These are phyloP conservation scores for Venturia pyrina DNA, from an alignment of 2,329 filamentous ascomycete genomes.

Conservation along the genomic window DNA sequence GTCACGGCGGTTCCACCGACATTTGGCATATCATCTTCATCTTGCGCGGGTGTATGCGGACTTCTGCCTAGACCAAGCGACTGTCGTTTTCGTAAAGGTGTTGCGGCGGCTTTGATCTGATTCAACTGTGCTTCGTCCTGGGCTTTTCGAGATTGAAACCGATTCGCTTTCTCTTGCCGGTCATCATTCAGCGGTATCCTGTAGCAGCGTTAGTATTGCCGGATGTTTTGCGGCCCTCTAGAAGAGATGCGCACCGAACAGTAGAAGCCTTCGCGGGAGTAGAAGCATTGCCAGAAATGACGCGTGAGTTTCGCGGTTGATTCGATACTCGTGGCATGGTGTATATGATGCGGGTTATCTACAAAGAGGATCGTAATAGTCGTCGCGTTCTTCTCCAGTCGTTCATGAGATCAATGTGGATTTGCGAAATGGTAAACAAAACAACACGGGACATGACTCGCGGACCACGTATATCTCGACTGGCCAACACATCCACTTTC, in stretches of 20 bases:
- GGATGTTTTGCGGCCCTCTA: not conserved
- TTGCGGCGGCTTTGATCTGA: constrained; percentile 73
- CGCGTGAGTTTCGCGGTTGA: constrained; percentile 10
- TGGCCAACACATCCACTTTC: not conserved
- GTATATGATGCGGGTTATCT: not conserved
- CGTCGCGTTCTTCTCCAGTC: not conserved
- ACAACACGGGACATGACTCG: not conserved
- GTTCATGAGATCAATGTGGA: not conserved
- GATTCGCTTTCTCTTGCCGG: constrained; percentile 78
- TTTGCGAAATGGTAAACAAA: not conserved
- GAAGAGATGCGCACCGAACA: constrained; percentile 4
- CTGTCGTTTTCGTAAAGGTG: constrained; percentile 56
- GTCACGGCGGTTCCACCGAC: constrained; percentile 71
- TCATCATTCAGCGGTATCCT: constrained; percentile 97
- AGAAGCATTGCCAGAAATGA: constrained; percentile 11
- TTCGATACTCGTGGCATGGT: constrained; percentile 12
- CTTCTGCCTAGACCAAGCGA: constrained; percentile 43
- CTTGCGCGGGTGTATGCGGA: constrained; percentile 39
- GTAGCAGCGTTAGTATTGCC: constrained; percentile 9
- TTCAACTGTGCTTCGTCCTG: constrained; percentile 87
- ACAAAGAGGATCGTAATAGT: not conserved
- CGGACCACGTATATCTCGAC: not conserved
- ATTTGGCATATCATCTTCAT: constrained; percentile 46
- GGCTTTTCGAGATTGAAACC: constrained; percentile 77
- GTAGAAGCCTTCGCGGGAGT: constrained; percentile 11